These are phyloP conservation scores for Wickerhamomyces bisporus DNA, from an alignment of 805 yeast genomes.

Conservation along the genomic window DNA sequence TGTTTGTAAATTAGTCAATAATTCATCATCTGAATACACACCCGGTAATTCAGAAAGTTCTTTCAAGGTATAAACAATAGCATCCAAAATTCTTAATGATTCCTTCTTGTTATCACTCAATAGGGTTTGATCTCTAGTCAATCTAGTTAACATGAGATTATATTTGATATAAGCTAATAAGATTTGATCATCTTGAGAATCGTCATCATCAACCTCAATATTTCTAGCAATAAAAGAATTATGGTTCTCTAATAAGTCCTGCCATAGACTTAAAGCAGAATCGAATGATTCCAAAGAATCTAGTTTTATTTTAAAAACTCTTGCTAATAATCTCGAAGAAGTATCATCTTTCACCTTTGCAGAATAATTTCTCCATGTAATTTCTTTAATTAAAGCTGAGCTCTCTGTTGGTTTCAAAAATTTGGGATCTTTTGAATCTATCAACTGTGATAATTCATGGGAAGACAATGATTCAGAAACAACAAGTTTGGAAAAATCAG, in stretches of 20 bases:
- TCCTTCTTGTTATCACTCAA: constrained; percentile 27
- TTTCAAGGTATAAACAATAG: constrained; percentile 45
- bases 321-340: constrained; percentile 54
- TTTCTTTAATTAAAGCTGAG: constrained; percentile 36
- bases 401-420: constrained; percentile 19
- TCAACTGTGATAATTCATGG: constrained; percentile 34
- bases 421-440: constrained; percentile 28
- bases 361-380: constrained; percentile 54
- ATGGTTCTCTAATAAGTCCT: constrained; percentile 60
- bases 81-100: constrained; percentile 31
- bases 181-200: constrained; percentile 67
- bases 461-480: constrained; percentile 25
- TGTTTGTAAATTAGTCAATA: constrained; percentile 47
- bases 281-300: constrained; percentile 47
- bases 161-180: constrained; percentile 72
- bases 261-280: constrained; percentile 56
- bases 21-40: constrained; percentile 77
- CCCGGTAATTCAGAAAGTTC: constrained; percentile 83
- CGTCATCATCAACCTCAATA: constrained; percentile 47
- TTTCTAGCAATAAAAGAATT: constrained; percentile 48
- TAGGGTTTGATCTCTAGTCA: constrained; percentile 57
- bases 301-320: constrained; percentile 30
- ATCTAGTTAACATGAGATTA: constrained; percentile 55
- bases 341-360: constrained; percentile 70
- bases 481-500: constrained; percentile 41